Evolutionary conservation across 306 rosid species (phyloP), one percentile per base, ranked within the genome.

Genomic region (Cicer bijugum): DNA sequence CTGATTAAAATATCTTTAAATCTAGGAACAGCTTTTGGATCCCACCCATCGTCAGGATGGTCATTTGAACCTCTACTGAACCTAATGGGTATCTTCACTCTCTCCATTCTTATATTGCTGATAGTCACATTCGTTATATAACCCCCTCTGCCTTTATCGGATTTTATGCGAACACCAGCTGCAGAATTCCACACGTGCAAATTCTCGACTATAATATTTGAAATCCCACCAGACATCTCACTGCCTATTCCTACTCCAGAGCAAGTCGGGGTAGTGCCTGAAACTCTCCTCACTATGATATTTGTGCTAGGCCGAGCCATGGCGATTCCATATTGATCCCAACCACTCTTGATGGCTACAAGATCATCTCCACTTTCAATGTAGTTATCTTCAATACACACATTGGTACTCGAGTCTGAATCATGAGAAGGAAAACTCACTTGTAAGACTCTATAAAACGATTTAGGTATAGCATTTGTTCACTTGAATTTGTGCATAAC

Each of bases 221-320:
- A 88, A 46, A 91, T 84, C 69, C 99, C 99, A 44, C 99, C 97
- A 3, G 97, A 91, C 99, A 94, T 94, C 75, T 94, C 99, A 35
- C 97, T 94, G 9, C 99, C 99, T 81, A 95, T 90, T 84, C 97
- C 99, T 1, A 95, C 86, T 57, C 97, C 97, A 11, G 97, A 95
- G 77, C 99, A 91, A 28, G 96, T 95, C 9, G 99, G 97, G 15
- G 97, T 95, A 9, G 97, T 95, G 61, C 99, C 99, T 0, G 92
- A 89, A 62, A 95, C 86, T 87, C 92, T 86, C 74, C 97, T 87
- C 74, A 95, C 88, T 46, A 91, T 51, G 58, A 94, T 87, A 59
- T 94, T 91, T 53, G 92, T 75, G 84, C 97, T 88, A 0, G 97
- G 93, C 9, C 70, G 89, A 50, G 88, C 91, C 83, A 88, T 66